A percentile compares a stretch with the other conserved stretches of the same genome.
Conservation (phyloP, 2,329 filamentous ascomycete species). For the Fusarium cicatricum region DNA sequence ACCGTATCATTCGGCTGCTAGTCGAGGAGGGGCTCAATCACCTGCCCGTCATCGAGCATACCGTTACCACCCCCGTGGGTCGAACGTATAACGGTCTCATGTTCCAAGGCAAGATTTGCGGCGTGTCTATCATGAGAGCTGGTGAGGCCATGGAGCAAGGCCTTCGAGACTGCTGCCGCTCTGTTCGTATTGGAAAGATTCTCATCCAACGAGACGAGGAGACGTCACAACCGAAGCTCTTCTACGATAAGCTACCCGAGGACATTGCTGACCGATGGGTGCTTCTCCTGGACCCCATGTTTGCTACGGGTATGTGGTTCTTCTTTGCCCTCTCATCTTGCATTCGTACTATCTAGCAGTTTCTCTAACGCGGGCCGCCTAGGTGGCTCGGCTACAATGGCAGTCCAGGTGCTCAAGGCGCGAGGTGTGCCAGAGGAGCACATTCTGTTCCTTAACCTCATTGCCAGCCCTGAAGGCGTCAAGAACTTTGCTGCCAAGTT, state of each 20-base stretch:
- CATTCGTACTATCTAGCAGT: background rate
- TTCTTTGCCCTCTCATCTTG: constrained; percentile 1
- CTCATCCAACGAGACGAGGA: constrained; percentile 98
- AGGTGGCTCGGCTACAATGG: constrained; percentile 97
- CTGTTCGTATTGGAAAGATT: constrained; percentile 98
- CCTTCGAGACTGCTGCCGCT: constrained; percentile 93
- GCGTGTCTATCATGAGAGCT: constrained; percentile 97
- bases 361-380: constrained; percentile 17
- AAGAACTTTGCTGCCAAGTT: constrained; percentile 89
- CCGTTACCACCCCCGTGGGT: constrained; percentile 90
- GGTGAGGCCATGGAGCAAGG: constrained; percentile 99
- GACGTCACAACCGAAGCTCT: constrained; percentile 88
- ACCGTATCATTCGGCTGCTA: constrained; percentile 94
- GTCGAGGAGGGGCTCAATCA: constrained; percentile 98
- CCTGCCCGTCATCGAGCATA: constrained; percentile 87
- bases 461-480: constrained; percentile 95
- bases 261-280: constrained; percentile 96
- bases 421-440: constrained; percentile 93
- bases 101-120: constrained; percentile 98
- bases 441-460: constrained; percentile 95
- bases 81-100: constrained; percentile 88
- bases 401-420: constrained; percentile 89
- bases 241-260: constrained; percentile 96
- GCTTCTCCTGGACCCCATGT: constrained; percentile 96
- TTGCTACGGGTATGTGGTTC: constrained; percentile 79